Evolutionary conservation across 768 basidiomycete genomes (phyloP).

Genomic region (Myochromella boudieri): DNA sequence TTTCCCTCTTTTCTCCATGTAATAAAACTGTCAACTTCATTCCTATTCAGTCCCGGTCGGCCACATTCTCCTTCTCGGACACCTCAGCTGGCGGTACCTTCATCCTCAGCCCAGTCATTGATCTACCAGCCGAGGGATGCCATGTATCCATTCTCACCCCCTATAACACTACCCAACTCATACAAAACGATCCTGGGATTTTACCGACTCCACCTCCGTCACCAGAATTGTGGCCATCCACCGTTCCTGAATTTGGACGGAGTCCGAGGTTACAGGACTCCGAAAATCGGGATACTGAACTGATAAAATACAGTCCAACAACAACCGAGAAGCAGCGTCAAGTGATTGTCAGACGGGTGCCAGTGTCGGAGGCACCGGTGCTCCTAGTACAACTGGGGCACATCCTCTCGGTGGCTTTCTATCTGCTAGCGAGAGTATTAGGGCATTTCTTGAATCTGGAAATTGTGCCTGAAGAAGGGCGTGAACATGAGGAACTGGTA

Average conservation of each 20-base stretch:
- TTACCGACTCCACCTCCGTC: conserved; percentile 40
- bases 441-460: conserved; percentile 11
- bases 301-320: no score
- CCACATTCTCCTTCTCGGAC: no score
- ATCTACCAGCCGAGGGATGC: conserved; percentile 24
- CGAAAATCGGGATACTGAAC: no score
- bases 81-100: conserved; percentile 16
- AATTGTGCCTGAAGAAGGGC: background rate
- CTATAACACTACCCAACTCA: conserved; percentile 18
- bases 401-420: background rate
- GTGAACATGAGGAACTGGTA: background rate
- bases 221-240: conserved; percentile 29
- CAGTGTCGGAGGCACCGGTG: background rate
- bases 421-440: background rate
- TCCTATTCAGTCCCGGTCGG: no score
- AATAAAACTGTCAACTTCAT: conserved; percentile 12
- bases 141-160: conserved; percentile 34
- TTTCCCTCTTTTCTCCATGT: conserved; percentile 19
- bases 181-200: conserved; percentile 9
- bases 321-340: no score
- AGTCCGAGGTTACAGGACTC: no score
- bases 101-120: conserved; percentile 25
- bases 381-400: background rate
- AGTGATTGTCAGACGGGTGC: no score
- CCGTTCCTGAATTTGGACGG: no score